Evolutionary conservation across 106 monocot species (phyloP), one percentile per base, ranked within the genome.

Genomic region (Phalaenopsis equestris): DNA sequence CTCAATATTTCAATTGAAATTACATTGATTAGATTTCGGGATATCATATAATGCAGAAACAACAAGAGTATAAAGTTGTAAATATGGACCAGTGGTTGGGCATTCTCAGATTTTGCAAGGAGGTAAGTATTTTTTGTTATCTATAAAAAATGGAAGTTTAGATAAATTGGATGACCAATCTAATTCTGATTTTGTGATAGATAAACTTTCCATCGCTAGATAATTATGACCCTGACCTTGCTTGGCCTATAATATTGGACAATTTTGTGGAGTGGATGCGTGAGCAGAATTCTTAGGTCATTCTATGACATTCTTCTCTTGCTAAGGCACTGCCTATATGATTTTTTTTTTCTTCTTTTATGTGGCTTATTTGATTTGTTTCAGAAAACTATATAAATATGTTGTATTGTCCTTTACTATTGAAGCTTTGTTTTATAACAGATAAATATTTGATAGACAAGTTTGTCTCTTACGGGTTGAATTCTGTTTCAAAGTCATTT

Each of bases 181-280:
- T 23, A 8, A 30, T 72, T 78, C 23, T 77, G 8, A 64, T 77
- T 79, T 45, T 76, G 16, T 77, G 30, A 84, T 82, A 97, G 97
- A 94, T 97, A 85, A 89, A 87, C 67, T 97, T 90, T 70, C 94
- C 94, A n/a, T 89, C 87, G 4, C 83, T 97, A 41, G 92, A 94
- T 61, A 97, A 97, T 81, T 97, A 97, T 37, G 90, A 97, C 78
- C 24, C 89, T 3, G 80, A 79, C 8, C 87, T 88, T 80, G 97
- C 94, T 57, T 97, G 97, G 97, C 97, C 94, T 23, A 81, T 97
- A 79, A 87, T 97, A 85, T 88, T 97, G 86, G 97, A 97, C 86
- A 94, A 94, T 81, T 97, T 97, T 89, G 97, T 94, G 6, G 97
- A 97, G 36, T 92, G 89, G 92, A 86, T 89, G 86, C 84, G 67